phyloP scores from a whole-genome alignment of 345 rosid species.

The Pseudoturritis turrita region DNA sequence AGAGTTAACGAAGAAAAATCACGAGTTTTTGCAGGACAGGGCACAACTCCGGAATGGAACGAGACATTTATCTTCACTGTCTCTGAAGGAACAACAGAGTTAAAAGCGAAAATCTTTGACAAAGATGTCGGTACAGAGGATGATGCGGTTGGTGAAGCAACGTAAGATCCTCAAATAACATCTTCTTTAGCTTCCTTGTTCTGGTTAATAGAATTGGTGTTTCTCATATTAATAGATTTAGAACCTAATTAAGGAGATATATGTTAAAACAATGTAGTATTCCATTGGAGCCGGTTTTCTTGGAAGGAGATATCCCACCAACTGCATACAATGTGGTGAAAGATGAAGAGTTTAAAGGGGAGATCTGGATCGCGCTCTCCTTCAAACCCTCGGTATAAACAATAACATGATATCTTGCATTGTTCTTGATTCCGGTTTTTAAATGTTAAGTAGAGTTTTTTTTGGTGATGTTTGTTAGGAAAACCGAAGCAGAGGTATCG shows the following conservation, averaged over 20 bases:
- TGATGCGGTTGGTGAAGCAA: conserved; percentile 67
- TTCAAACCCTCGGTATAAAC: conserved; percentile 61
- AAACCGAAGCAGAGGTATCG: conserved; percentile 26
- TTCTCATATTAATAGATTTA: background rate
- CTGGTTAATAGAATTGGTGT: background rate
- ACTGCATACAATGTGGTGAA: conserved; percentile 68
- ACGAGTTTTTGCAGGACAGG: conserved; percentile 42
- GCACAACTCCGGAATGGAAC: conserved; percentile 71
- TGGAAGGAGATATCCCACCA: conserved; percentile 51
- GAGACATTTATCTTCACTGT: conserved; percentile 67
- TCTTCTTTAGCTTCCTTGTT: background rate
- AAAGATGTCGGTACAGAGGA: conserved; percentile 51
- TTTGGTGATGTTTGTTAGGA: conserved; percentile 24
- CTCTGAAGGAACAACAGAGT: conserved; percentile 46
- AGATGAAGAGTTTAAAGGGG: conserved; percentile 56
- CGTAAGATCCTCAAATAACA: conserved; percentile 38
- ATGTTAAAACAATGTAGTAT: conserved; percentile 40
- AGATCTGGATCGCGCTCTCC: conserved; percentile 58
- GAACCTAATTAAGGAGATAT: background rate
- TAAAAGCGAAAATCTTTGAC: conserved; percentile 60
- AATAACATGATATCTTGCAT: background rate
- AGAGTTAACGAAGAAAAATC: background rate
- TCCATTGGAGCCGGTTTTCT: conserved; percentile 53
- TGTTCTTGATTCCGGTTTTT: background rate
- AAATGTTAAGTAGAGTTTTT: background rate